A percentile compares a stretch with the other conserved stretches of the same genome.
phyloP scores from a whole-genome alignment of 2,329 filamentous ascomycete genomes.

The Beauveria pseudobassiana region DNA sequence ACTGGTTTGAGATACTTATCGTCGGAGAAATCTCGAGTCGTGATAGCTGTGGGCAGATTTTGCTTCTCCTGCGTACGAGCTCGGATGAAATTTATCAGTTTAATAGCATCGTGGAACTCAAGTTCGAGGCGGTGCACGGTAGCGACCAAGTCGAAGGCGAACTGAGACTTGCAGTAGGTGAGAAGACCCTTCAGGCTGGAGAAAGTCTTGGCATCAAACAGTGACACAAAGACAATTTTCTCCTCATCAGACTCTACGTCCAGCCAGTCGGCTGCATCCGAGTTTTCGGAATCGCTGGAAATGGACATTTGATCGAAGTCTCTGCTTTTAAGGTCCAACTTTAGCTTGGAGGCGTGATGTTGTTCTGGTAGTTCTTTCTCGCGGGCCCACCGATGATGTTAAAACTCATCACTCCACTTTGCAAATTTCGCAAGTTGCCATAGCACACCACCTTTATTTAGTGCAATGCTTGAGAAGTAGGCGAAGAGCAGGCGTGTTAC shows the following conservation, averaged over 20 bases:
- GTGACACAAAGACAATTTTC: constrained; percentile 53
- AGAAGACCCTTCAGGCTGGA: constrained; percentile 59
- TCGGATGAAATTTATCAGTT: constrained; percentile 65
- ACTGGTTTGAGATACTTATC: constrained; percentile 79
- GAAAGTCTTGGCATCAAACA: constrained; percentile 62
- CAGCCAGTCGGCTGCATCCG: constrained; percentile 43
- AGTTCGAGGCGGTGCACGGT: constrained; percentile 50
- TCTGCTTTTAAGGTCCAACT: background rate
- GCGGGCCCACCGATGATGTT: constrained; percentile 5
- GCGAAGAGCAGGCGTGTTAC: background rate
- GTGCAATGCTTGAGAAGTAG: background rate
- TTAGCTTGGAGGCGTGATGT: background rate
- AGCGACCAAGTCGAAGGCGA: constrained; percentile 59
- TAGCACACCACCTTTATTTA: background rate
- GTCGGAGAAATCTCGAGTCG: constrained; percentile 57
- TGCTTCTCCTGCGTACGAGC: constrained; percentile 36
- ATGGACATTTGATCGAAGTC: constrained; percentile 19
- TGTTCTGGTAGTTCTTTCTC: background rate
- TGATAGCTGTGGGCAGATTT: constrained; percentile 49
- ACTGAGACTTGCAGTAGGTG: constrained; percentile 56
- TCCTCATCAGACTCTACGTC: constrained; percentile 57
- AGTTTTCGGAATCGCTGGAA: constrained; percentile 21
- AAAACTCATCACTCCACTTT: constrained; percentile 10
- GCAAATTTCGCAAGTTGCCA: background rate
- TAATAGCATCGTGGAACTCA: constrained; percentile 68